Base-by-base conservation (phyloP, 164 flowering plant genomes). In the Aristolochia californica region DNA sequence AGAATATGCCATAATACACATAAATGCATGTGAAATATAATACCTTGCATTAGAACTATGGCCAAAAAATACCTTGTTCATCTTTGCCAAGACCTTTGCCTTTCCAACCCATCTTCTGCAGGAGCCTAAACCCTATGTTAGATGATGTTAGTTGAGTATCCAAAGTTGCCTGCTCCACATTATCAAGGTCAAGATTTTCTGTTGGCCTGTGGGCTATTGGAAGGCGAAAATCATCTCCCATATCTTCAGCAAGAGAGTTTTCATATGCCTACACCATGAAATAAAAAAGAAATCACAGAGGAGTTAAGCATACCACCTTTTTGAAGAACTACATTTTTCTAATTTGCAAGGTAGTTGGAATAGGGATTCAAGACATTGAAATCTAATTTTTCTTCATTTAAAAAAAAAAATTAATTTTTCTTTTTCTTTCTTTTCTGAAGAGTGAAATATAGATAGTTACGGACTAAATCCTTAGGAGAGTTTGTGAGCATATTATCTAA, bases 81-180 rank as follows among this genome's bases (percentile, higher is more conserved):
- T 93, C 71, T 75, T 87, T 93, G 57, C 99, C 99, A 62, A 93
- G 97, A 38, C 99, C 99, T 62, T 87, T 85, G 44, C 99, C 99
- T 74, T 87, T 93, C 99, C 99, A 93, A 9, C 97, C 99, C 99
- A 93, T 89, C 67, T 89, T 93, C 51, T 84, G 96, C 43, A 93
- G 90, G 68, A 94, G 93, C 76, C 80, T 81, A 73, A 80, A 94
- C 30, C 97, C 99, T 63, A 94, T 48, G 70, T 94, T 94, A 27
- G 96, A 87, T 53, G 97, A 83, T 25, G 87, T 71, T 68, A 90
- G 58, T 45, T 83, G 85, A 21, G 82, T 88, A 66, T 93, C 99
- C 60, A 89, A 64, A 22, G 97, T 83, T 59, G 96, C 99, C 74
- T 86, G 99, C 72, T 87, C 95, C 60, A 93, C 83, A 57, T 80